phyloP scores from a whole-genome alignment of 352 stramenopile genomes.

The Phytophthora sp. region DNA sequence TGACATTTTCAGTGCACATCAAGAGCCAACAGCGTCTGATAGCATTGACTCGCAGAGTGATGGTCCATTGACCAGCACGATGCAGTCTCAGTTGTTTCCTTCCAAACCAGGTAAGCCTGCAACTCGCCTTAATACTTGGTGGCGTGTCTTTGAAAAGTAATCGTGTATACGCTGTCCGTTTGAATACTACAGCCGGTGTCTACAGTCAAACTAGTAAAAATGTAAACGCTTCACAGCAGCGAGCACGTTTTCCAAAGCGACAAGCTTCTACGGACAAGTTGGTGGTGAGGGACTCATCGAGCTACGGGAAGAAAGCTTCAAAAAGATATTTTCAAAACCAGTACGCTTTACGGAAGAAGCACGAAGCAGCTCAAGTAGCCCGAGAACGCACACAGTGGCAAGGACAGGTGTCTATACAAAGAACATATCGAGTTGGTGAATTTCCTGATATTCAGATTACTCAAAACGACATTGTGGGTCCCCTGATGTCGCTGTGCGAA shows the following conservation, averaged over 20 bases:
- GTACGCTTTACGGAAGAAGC: slow-evolving; percentile 58
- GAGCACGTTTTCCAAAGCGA: slow-evolving; percentile 41
- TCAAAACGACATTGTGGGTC: slow-evolving; percentile 65
- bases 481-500: slow-evolving; percentile 68
- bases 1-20: slow-evolving; percentile 44
- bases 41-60: slow-evolving; percentile 8
- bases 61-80: slow-evolving; percentile 10
- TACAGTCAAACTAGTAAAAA: slow-evolving; percentile 13
- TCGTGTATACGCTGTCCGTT: not conserved
- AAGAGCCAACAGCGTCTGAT: not conserved
- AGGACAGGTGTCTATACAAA: slow-evolving; percentile 63
- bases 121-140: not conserved
- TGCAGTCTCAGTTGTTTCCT: slow-evolving; percentile 58
- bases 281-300: slow-evolving; percentile 11
- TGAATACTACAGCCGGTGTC: no score
- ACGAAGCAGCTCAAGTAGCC: slow-evolving; percentile 56
- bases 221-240: slow-evolving; percentile 6
- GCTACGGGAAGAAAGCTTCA: slow-evolving; percentile 37
- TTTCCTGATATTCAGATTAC: slow-evolving; percentile 87
- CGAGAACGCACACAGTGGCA: slow-evolving; percentile 53
- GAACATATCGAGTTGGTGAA: slow-evolving; percentile 73
- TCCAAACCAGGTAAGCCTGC: slow-evolving; percentile 28
- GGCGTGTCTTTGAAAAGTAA: not conserved
- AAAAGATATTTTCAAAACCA: slow-evolving; percentile 72
- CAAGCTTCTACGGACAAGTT: slow-evolving; percentile 1